A percentile compares a stretch with the other conserved stretches of the same genome.
phyloP scores from a whole-genome alignment of 495 filamentous ascomycete genomes.

The Neurospora terricola region DNA sequence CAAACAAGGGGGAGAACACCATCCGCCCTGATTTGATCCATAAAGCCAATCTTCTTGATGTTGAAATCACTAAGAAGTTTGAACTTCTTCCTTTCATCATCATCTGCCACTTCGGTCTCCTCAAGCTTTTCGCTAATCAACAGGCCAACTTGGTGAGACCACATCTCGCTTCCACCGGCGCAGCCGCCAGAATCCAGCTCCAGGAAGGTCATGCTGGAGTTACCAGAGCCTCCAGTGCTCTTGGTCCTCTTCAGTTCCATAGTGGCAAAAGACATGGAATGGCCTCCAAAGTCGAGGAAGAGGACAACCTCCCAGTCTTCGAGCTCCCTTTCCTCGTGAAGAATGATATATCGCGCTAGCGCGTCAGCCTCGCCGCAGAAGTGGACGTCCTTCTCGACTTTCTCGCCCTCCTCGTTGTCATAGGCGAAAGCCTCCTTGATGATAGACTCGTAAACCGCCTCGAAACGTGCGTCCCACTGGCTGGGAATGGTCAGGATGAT shows the following conservation, averaged over 20 bases:
- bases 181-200: neutral
- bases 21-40: neutral
- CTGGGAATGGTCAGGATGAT: neutral
- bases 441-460: neutral
- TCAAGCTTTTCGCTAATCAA: neutral
- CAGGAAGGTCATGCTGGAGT: neutral
- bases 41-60: neutral
- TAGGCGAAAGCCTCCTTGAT: slow-evolving; percentile 1
- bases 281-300: slow-evolving; percentile 6
- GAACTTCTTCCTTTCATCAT: neutral
- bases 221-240: neutral
- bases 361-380: slow-evolving; percentile 1
- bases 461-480: slow-evolving; percentile 1
- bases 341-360: slow-evolving; percentile 3
- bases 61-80: neutral
- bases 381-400: neutral
- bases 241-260: neutral
- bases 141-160: slow-evolving; percentile 1
- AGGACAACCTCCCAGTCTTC: slow-evolving; percentile 2
- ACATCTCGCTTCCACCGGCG: slow-evolving; percentile 5
- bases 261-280: neutral
- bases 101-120: neutral
- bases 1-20: neutral
- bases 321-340: neutral
- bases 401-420: neutral